Percentiles rank a stretch among this genome's conserved stretches.
Evolutionary conservation across 345 rosid species (phyloP).

Genomic region (Eucalyptus regnans): DNA sequence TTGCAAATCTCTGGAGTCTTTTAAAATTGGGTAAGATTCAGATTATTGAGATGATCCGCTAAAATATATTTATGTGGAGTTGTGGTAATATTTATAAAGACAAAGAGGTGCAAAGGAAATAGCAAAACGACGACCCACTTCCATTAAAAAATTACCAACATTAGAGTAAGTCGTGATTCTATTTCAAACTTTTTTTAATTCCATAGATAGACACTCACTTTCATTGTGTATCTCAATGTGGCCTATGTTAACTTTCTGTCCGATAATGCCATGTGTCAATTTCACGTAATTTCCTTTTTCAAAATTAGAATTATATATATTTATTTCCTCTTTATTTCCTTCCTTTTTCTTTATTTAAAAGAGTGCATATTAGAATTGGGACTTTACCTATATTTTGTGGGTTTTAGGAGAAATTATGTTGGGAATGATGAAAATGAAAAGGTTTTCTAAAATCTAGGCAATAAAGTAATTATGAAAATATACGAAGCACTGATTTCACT

Average conservation of each 20-base stretch:
- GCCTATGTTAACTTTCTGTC: neutral
- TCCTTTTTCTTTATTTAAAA: neutral
- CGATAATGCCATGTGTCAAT: neutral
- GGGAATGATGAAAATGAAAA: neutral
- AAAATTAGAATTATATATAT: neutral
- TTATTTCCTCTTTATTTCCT: neutral
- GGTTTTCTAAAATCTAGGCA: neutral
- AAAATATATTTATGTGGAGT: neutral
- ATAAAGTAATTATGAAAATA: neutral
- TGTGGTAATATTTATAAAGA: neutral
- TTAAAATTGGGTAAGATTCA: neutral
- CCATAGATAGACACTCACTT: neutral
- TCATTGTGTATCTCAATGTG: neutral
- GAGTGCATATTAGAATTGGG: neutral
- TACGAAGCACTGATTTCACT: fast-evolving
- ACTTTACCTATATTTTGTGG: neutral
- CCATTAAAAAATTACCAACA: neutral
- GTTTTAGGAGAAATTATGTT: neutral
- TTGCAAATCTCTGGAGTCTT: neutral
- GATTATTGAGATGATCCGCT: neutral
- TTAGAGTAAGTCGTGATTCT: neutral
- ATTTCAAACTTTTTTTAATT: neutral
- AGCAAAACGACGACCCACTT: neutral
- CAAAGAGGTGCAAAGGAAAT: neutral
- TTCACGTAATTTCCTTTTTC: neutral